phyloP scores from a whole-genome alignment of 495 filamentous ascomycete species.

The Aspergillus hancockii region DNA sequence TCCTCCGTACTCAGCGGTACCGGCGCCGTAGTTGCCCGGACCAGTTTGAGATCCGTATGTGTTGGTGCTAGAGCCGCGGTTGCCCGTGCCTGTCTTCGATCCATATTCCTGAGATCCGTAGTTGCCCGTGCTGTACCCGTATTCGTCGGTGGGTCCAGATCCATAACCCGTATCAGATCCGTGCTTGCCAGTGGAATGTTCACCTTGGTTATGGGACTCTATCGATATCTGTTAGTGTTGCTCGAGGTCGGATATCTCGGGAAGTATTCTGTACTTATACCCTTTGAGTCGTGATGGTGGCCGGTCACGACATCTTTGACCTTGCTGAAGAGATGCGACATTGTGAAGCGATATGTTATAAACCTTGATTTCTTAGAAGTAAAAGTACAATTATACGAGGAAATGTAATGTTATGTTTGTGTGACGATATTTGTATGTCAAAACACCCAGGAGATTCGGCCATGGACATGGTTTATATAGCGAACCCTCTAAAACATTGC shows the following conservation, averaged over 20 bases:
- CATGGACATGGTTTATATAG: not conserved
- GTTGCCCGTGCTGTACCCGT: conserved; percentile 2
- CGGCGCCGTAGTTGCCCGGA: conserved; percentile 2
- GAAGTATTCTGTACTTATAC: conserved; percentile 3
- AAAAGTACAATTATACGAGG: too few relatives aligned
- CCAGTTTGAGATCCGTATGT: not conserved
- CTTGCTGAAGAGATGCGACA: conserved; percentile 72
- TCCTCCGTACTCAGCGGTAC: not conserved
- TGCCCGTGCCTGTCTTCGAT: conserved; percentile 40
- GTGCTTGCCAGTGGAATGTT: conserved; percentile 32
- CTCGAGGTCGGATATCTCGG: not conserved
- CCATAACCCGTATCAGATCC: conserved; percentile 23
- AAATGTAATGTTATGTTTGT: too few relatives aligned
- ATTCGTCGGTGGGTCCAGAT: not conserved
- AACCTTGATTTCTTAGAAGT: too few relatives aligned
- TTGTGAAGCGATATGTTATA: conserved; percentile 35
- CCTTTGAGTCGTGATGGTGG: conserved; percentile 24
- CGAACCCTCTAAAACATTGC: too few relatives aligned
- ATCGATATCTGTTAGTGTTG: conserved; percentile 6
- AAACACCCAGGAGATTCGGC: not conserved
- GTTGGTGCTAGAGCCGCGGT: conserved; percentile 11
- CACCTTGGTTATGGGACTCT: conserved; percentile 32
- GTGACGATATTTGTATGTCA: too few relatives aligned
- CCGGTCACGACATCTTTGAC: conserved; percentile 67
- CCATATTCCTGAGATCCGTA: conserved; percentile 15